Conservation (phyloP, 257 asterid genomes). For the Primulina eburnea region DNA sequence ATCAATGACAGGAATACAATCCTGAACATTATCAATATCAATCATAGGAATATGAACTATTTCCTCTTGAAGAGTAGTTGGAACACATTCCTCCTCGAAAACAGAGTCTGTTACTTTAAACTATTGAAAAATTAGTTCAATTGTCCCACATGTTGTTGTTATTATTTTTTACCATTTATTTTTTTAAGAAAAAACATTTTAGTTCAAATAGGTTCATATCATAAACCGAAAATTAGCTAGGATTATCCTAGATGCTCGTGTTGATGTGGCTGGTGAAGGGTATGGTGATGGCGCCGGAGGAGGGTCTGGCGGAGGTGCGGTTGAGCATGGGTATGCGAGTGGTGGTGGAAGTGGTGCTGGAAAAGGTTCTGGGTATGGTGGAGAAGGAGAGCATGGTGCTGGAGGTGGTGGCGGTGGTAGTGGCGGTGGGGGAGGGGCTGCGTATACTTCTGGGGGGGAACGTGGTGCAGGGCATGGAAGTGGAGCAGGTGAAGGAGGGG, state of each 20-base stretch:
- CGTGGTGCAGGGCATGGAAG: constrained; percentile 31
- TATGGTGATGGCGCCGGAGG: constrained; percentile 43
- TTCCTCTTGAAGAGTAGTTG: too few relatives aligned
- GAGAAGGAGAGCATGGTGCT: constrained; percentile 28
- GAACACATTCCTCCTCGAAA: too few relatives aligned
- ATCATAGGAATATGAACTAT: too few relatives aligned
- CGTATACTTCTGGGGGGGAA: constrained; percentile 25
- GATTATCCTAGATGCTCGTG: constrained; percentile 42
- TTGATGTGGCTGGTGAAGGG: constrained; percentile 35
- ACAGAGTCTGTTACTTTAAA: too few relatives aligned
- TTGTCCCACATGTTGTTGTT: too few relatives aligned
- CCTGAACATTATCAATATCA: too few relatives aligned
- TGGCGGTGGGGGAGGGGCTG: constrained; percentile 26
- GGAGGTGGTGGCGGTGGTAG: constrained; percentile 29
- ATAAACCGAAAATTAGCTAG: constrained; percentile 30
- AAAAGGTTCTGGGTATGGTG: constrained; percentile 27
- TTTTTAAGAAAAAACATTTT: too few relatives aligned
- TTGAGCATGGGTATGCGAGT: constrained; percentile 29
- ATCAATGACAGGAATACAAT: too few relatives aligned
- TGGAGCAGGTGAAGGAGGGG: constrained; percentile 32
- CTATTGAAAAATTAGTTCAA: too few relatives aligned
- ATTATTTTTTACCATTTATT: too few relatives aligned
- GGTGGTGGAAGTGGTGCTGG: constrained; percentile 31
- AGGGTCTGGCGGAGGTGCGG: constrained; percentile 46
- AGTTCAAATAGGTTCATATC: too few relatives aligned